Evolutionary conservation across 495 filamentous ascomycete species (phyloP), one percentile per base, ranked within the genome.

Genomic region (Staphylotrichum longicolle): DNA sequence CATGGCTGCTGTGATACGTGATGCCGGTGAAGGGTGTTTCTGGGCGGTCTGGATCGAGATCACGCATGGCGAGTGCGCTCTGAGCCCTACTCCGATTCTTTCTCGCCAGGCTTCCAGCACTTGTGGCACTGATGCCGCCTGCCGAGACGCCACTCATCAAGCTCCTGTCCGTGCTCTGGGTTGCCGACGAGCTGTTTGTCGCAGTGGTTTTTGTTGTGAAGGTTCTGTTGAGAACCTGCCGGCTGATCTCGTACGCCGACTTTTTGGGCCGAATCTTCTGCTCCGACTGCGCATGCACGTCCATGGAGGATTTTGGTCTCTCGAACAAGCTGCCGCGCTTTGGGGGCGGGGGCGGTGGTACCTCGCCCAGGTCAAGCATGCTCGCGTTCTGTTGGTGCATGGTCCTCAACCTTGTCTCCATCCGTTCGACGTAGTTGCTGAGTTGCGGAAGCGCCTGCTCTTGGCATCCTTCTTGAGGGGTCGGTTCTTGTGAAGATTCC

Each of bases 71-170:
- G 64, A 83, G 72, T 11, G 80, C 78, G 65, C 81, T 86, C 54
- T 79, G 75, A 32, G 81, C 72, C 64, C 82, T 75, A 47, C 60
- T 69, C 57, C 70, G 74, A 67, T 83, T 90, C 73, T 88, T 85
- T 51, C 94, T 82, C 32, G 91, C 92, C 37, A 93, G 84, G 72
- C 92, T 96, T 48, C 93, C 95, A 14, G 94, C 94, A 72, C 93
- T 97, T 0, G 95, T 98, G 44, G 93, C 90, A 71, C 92, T 96
- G 71, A 97, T 89, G 2, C 83, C 93, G 14, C 91, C 88, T 2
- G 95, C 95, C 48, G 93, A 97, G 37, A 82, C 77, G 7, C 92
- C 94, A 72, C 91, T 96, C 94, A 98, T 96, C 41, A 98, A 66
- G 70, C 91, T 96, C 60, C 86, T 83, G 68, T 88, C 86, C 7